These are phyloP conservation scores for Plasmodium gallinaceum DNA, from an alignment of 169 alveolate species.

Conservation along the genomic window DNA sequence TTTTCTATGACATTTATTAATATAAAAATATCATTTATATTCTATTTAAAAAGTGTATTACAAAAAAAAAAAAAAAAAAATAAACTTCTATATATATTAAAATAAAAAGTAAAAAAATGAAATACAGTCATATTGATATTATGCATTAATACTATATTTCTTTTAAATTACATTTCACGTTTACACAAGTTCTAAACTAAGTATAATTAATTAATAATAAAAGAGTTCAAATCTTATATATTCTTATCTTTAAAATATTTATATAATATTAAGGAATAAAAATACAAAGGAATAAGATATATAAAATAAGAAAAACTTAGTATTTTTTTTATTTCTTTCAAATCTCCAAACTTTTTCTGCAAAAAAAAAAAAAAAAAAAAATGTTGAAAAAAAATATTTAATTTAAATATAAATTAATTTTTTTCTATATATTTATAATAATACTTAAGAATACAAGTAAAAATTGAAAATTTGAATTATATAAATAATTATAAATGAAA, in stretches of 20 bases:
- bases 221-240: background rate
- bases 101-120: no score
- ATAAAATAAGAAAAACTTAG: slow-evolving; percentile 31
- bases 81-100: no score
- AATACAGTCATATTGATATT: no score
- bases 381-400: background rate
- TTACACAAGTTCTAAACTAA: no score
- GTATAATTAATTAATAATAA: no score
- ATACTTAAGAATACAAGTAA: background rate
- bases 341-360: slow-evolving; percentile 16
- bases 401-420: background rate
- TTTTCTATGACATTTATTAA: no score
- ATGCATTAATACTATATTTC: no score
- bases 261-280: slow-evolving; percentile 26
- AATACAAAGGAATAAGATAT: slow-evolving; percentile 32
- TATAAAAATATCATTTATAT: no score
- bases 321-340: slow-evolving; percentile 5
- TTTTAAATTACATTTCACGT: no score
- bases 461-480: background rate
- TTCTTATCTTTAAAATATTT: slow-evolving; percentile 25
- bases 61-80: no score
- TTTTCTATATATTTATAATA: slow-evolving; percentile 9
- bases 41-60: no score
- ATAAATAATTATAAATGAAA: background rate
- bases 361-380: background rate